A percentile compares a stretch with the other conserved stretches of the same genome.
Conservation (phyloP, 106 monocot genomes). For the Dioscorea dumetorum region DNA sequence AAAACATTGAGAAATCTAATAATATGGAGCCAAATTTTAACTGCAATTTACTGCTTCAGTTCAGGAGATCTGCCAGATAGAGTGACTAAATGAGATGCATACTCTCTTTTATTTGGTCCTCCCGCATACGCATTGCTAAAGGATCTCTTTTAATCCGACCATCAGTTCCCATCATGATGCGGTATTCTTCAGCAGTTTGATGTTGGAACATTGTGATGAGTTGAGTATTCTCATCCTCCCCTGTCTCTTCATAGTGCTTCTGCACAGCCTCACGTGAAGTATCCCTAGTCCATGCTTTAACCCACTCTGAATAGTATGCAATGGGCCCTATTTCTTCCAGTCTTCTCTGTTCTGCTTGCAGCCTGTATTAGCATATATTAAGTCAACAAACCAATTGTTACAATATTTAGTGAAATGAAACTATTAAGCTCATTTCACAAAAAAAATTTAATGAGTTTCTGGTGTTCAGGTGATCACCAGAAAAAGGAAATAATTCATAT, state of each 20-base stretch:
- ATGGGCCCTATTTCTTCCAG: conserved; percentile 85
- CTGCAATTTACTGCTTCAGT: too few relatives aligned
- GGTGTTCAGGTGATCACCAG: too few relatives aligned
- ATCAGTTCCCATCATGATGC: conserved; percentile 98
- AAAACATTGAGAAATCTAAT: too few relatives aligned
- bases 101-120: conserved; percentile 97
- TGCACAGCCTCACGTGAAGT: conserved; percentile 84
- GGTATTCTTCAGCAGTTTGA: conserved; percentile 92
- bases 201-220: conserved; percentile 84
- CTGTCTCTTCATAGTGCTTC: conserved; percentile 85
- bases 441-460: too few relatives aligned
- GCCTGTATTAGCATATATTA: conserved; percentile 27
- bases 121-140: conserved; percentile 84
- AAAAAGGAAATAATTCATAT: too few relatives aligned
- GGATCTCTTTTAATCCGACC: conserved; percentile 73
- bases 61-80: too few relatives aligned
- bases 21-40: too few relatives aligned
- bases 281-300: conserved; percentile 79
- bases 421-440: too few relatives aligned
- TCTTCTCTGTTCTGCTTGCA: conserved; percentile 61
- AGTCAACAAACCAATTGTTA: too few relatives aligned
- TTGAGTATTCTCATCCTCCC: conserved; percentile 86
- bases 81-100: conserved; percentile 3
- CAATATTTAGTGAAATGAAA: too few relatives aligned
- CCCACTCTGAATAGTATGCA: conserved; percentile 97